Evolutionary conservation across 1,284 basidiomycete species (phyloP), one percentile per base, ranked within the genome.

Genomic region (Sporisorium reilianum): DNA sequence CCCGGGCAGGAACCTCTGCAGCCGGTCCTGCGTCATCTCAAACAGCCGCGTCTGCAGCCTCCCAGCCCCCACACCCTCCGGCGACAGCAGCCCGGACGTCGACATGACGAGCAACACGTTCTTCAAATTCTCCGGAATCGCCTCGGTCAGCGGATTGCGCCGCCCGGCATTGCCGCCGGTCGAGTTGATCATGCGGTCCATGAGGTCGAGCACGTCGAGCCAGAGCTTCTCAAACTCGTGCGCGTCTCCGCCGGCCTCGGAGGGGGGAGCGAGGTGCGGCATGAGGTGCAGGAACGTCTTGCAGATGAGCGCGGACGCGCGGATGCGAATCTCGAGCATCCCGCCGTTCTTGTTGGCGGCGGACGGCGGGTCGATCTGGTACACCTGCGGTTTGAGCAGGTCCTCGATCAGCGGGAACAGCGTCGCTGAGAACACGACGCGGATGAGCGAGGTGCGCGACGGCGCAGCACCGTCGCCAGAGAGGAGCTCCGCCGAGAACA

Each of bases 81-180:
- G 55, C 3, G 59, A 52, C 3, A 98, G 89, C 58, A 96, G 90
- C 5, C 89, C 89, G 0, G 91, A 91, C 1, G 94, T 92, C 81
- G 95, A 91, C 94, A 99, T 96, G 46, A 99, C 97, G 54, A 99
- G 89, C 25, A 99, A 86, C 34, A 97, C 93, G 84, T 99, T 99
- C 87, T 99, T 99, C 76, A 99, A 88, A 7, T 94, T 95, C 86
- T 99, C 97, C 0, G 93, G 93, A 28, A 97, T 89, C 0, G 95
- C 95, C 85, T 99, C 96, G 81, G 92, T 91, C 71, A 2, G 62
- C 12, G 41, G n/a, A 53, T 64, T 68, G 36, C 64, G 60, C 73
- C 80, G 62, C 3, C 63, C 32, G 5, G 67, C 40, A 30, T 61
- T 58, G 25, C 45, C 67, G 20, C 58, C 69, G 8, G 62, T 67